These are phyloP conservation scores for Aspergillus aculeatus DNA, from an alignment of 2,329 filamentous ascomycete genomes.

Conservation along the genomic window DNA sequence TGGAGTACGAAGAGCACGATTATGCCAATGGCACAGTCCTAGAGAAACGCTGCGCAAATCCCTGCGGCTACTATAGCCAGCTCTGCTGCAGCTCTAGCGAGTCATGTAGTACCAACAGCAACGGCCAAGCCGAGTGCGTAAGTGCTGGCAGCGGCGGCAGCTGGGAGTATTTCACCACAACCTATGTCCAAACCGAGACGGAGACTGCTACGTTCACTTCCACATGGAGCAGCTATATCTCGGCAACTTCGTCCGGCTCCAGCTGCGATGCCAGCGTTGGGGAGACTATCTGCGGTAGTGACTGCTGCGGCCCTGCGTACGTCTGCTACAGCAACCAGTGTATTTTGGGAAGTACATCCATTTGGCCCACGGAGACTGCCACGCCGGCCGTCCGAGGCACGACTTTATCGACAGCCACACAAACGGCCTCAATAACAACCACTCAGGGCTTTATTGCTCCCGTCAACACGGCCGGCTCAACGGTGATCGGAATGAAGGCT, in stretches of 20 bases:
- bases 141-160: slow-evolving; percentile 37
- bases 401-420: slow-evolving; percentile 46
- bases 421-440: slow-evolving; percentile 41
- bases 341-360: slow-evolving; percentile 43
- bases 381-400: slow-evolving; percentile 46
- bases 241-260: slow-evolving; percentile 23
- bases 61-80: slow-evolving; percentile 53
- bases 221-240: slow-evolving; percentile 49
- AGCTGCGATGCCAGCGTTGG: slow-evolving; percentile 50
- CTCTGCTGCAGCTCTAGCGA: slow-evolving; percentile 50
- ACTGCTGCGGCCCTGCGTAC: slow-evolving; percentile 47
- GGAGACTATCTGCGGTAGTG: slow-evolving; percentile 44
- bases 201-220: slow-evolving; percentile 54
- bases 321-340: slow-evolving; percentile 44
- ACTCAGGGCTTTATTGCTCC: slow-evolving; percentile 49
- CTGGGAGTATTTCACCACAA: slow-evolving; percentile 60
- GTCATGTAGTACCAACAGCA: slow-evolving; percentile 51
- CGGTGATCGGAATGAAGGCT: slow-evolving; percentile 35
- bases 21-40: slow-evolving; percentile 19
- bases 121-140: slow-evolving; percentile 50
- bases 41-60: slow-evolving; percentile 46
- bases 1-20: background rate
- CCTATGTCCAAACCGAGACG: slow-evolving; percentile 53
- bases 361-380: slow-evolving; percentile 38
- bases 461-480: slow-evolving; percentile 43